Evolutionary conservation across 2,329 filamentous ascomycete genomes (phyloP), one percentile per base, ranked within the genome.

Genomic region (Hypoxylon sp.): DNA sequence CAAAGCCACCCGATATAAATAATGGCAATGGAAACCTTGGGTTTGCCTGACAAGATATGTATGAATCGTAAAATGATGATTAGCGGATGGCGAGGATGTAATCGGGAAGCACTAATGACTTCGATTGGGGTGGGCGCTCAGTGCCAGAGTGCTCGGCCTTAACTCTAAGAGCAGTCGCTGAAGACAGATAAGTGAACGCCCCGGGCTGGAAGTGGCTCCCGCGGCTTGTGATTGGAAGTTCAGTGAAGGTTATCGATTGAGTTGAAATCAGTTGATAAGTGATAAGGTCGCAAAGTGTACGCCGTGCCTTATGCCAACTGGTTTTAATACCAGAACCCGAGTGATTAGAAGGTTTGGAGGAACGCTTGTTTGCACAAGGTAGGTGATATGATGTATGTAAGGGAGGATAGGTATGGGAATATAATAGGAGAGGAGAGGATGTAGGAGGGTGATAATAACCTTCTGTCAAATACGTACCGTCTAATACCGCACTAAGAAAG

Each of bases 81-180:
- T 65, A 63, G 39, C 51, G 62, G 32, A 61, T 50, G 42, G 60
- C 55, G 51, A 71, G 57, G 72, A 24, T 71, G 69, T 70, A 60
- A 51, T 70, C 67, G 72, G 72, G 63, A 71, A 72, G 8, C 8
- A 57, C 61, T 54, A 56, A 64, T 66, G 51, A 53, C 32, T 60
- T 65, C 17, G 53, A 50, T 27, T 37, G 27, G 47, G 54, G 56
- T 13, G 24, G 10, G 32, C 11, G 32, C 13, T 35, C 50, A 44
- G 13, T 52, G 32, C 42, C 42, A 39, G 39, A 53, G 35, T 17
- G 37, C 58, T 60, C 55, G 57, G 65, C 62, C 52, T 52, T 39
- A 70, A 70, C 68, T 66, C 17, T 68, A 62, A 70, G 55, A 44
- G 15, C 42, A 54, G 47, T 19, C 19, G 13, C 21, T 39, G 2